A percentile compares a stretch with the other conserved stretches of the same genome.
These are phyloP conservation scores for Penicillium paxilli DNA, from an alignment of 495 filamentous ascomycete species.

Conservation along the genomic window DNA sequence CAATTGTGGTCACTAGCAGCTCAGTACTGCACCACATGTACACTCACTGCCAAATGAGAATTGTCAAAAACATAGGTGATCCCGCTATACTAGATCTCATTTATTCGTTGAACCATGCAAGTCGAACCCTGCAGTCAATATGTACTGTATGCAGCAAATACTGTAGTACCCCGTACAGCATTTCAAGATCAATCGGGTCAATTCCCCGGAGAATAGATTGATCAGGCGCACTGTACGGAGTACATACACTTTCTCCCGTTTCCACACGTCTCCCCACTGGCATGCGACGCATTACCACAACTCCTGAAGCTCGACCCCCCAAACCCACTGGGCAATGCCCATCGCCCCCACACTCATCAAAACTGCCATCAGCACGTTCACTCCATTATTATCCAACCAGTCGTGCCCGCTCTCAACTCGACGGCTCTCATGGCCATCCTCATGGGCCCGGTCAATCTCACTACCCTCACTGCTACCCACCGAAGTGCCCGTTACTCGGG, in stretches of 20 bases:
- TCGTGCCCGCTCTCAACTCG: constrained; percentile 72
- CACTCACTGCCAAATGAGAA: too few species aligned
- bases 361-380: constrained; percentile 87
- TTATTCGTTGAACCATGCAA: too few species aligned
- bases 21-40: not conserved
- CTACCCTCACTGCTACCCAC: constrained; percentile 4
- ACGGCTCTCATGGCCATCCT: constrained; percentile 61
- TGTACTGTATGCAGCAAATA: too few species aligned
- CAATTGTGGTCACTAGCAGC: not conserved
- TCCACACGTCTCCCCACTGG: not conserved
- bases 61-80: too few species aligned
- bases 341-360: constrained; percentile 80
- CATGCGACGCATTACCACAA: constrained; percentile 5
- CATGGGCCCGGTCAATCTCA: constrained; percentile 10
- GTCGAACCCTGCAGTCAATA: too few species aligned
- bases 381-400: constrained; percentile 87
- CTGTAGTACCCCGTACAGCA: too few species aligned
- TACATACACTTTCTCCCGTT: not conserved
- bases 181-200: too few species aligned
- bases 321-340: constrained; percentile 49
- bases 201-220: too few species aligned
- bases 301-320: constrained; percentile 32
- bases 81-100: too few species aligned
- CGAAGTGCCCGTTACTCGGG: constrained; percentile 13
- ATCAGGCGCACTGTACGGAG: not conserved